Conservation (phyloP, 495 filamentous ascomycete genomes). For the Beverwykella pulmonaria region DNA sequence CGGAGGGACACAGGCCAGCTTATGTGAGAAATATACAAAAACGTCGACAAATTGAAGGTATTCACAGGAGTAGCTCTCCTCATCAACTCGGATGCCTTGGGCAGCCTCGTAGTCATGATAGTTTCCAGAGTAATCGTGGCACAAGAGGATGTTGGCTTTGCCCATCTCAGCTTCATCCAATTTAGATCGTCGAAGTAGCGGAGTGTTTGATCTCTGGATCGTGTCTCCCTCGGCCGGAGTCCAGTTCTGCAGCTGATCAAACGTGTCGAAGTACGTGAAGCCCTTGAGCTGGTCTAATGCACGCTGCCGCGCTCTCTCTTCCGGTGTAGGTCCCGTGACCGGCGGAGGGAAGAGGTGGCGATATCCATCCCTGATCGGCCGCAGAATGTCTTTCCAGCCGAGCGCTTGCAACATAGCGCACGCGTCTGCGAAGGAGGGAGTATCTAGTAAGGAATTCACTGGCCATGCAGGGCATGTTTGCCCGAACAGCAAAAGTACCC, state of each 20-base stretch:
- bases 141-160: conserved; percentile 44
- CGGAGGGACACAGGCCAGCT: conserved; percentile 51
- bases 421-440: not conserved
- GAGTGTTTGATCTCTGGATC: conserved; percentile 49
- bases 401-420: conserved; percentile 4
- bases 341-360: conserved; percentile 36
- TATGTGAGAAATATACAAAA: conserved; percentile 54
- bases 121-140: conserved; percentile 52
- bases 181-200: conserved; percentile 41
- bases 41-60: conserved; percentile 49
- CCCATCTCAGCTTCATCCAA: not conserved
- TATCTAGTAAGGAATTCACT: too few relatives aligned
- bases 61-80: conserved; percentile 45
- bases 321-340: conserved; percentile 33
- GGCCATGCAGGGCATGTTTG: too few relatives aligned
- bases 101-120: conserved; percentile 50
- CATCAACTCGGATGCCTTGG: conserved; percentile 32
- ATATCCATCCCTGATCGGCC: conserved; percentile 39
- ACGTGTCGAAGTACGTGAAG: conserved; percentile 45
- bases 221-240: conserved; percentile 43
- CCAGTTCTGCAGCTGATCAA: conserved; percentile 48
- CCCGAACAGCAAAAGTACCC: too few relatives aligned
- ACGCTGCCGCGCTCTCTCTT: conserved; percentile 32
- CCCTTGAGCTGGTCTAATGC: conserved; percentile 39
- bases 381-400: conserved; percentile 40